phyloP scores from a whole-genome alignment of 257 asterid genomes.

The Orobanche coerulescens region DNA sequence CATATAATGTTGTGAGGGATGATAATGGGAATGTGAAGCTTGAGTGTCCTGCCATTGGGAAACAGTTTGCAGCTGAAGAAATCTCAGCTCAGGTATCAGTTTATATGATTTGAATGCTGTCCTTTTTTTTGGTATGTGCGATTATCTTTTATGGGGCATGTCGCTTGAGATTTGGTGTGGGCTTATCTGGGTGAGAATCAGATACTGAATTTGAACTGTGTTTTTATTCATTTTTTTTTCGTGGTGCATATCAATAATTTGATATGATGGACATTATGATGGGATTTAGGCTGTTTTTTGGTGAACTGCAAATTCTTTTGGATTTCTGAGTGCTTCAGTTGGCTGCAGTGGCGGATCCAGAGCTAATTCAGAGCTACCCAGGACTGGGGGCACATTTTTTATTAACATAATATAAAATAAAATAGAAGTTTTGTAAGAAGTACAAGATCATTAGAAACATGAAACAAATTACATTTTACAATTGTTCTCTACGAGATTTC shows the following conservation, averaged over 20 bases:
- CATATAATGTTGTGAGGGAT: conserved; percentile 65
- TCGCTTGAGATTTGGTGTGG: neutral
- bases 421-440: too few relatives aligned
- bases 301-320: neutral
- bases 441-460: too few relatives aligned
- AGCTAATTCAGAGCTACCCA: too few relatives aligned
- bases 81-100: conserved; percentile 69
- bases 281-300: neutral
- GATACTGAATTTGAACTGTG: neutral
- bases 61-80: conserved; percentile 80
- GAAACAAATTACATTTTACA: too few relatives aligned
- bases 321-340: too few relatives aligned
- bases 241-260: neutral
- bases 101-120: neutral
- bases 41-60: conserved; percentile 79
- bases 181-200: neutral
- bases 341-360: too few relatives aligned
- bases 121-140: too few relatives aligned
- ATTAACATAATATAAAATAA: too few relatives aligned
- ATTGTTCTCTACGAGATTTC: too few relatives aligned
- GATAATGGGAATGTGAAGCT: conserved; percentile 84
- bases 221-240: neutral
- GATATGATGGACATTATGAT: neutral
- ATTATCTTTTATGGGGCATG: neutral
- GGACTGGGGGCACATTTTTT: too few relatives aligned